phyloP scores from a whole-genome alignment of 2,329 filamentous ascomycete species.

The Cordyceps tenuipes region DNA sequence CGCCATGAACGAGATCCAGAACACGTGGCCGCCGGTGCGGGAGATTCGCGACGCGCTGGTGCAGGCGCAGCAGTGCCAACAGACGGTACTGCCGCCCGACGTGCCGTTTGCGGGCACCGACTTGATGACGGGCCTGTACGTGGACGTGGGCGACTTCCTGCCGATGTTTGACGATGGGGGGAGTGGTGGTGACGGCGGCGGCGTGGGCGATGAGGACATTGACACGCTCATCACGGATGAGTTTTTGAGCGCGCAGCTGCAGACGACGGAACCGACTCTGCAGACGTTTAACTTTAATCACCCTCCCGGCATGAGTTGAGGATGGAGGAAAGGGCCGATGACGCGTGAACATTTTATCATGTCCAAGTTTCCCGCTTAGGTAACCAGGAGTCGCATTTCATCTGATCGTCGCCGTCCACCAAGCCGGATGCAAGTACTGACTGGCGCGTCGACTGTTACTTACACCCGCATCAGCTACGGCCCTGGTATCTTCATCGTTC shows the following conservation, averaged over 20 bases:
- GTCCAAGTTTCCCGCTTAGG: no score
- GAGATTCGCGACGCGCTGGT: conserved; percentile 31
- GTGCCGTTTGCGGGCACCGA: conserved; percentile 25
- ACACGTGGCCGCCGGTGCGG: conserved; percentile 37
- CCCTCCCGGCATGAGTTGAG: conserved; percentile 2
- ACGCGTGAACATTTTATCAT: no score
- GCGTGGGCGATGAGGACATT: conserved; percentile 20
- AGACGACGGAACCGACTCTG: conserved; percentile 18
- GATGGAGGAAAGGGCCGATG: no score
- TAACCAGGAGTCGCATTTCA: no score
- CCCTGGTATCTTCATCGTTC: no score
- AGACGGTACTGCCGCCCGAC: conserved; percentile 22
- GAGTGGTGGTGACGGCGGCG: background rate
- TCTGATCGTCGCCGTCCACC: no score
- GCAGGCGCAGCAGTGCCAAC: conserved; percentile 22
- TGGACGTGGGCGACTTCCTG: conserved; percentile 21
- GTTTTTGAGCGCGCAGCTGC: conserved; percentile 26
- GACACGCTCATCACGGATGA: conserved; percentile 28
- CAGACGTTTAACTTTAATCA: conserved; percentile 26
- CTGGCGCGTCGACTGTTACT: no score
- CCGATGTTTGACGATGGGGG: conserved; percentile 8
- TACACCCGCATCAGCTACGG: no score
- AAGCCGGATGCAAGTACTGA: no score
- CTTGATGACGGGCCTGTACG: conserved; percentile 26
- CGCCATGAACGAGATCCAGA: conserved; percentile 43